These are phyloP conservation scores for Entrophospora sp. DNA, from an alignment of 192 early-diverging fungal species.

Conservation along the genomic window DNA sequence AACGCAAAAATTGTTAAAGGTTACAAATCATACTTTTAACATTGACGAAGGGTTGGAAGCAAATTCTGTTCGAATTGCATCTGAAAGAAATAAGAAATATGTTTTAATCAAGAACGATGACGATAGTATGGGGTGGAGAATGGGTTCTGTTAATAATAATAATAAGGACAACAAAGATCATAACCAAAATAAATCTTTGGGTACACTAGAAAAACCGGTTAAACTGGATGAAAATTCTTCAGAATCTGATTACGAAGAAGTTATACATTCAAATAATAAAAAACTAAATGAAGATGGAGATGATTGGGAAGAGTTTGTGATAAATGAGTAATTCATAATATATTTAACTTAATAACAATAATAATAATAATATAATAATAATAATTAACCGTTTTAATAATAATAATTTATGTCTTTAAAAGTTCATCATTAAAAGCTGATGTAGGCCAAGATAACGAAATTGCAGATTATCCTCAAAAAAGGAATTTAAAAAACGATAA, in stretches of 20 bases:
- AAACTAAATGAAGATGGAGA: slow-evolving; percentile 26
- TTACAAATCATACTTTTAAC: slow-evolving; percentile 33
- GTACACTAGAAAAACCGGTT: slow-evolving; percentile 24
- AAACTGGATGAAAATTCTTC: slow-evolving; percentile 21
- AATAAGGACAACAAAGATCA: slow-evolving; percentile 4
- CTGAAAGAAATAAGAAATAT: slow-evolving; percentile 74
- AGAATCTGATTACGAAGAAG: slow-evolving; percentile 24
- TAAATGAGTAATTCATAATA: slow-evolving; percentile 12
- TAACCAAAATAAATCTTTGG: neutral
- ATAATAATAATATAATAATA: no score
- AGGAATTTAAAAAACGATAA: no score
- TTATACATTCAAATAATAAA: slow-evolving; percentile 2
- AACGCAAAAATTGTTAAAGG: slow-evolving; percentile 60
- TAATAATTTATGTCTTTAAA: no score
- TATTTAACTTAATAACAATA: no score
- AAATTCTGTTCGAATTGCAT: slow-evolving; percentile 62
- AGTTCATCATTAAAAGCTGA: no score
- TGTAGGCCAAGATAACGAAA: no score
- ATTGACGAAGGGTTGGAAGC: no score
- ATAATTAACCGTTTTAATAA: no score
- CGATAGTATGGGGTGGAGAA: slow-evolving; percentile 54
- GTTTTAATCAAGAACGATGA: slow-evolving; percentile 80
- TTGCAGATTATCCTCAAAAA: no score
- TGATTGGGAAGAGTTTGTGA: slow-evolving; percentile 24
- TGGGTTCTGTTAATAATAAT: slow-evolving; percentile 33